Conservation (phyloP, 345 rosid genomes). For the Brassica juncea region DNA sequence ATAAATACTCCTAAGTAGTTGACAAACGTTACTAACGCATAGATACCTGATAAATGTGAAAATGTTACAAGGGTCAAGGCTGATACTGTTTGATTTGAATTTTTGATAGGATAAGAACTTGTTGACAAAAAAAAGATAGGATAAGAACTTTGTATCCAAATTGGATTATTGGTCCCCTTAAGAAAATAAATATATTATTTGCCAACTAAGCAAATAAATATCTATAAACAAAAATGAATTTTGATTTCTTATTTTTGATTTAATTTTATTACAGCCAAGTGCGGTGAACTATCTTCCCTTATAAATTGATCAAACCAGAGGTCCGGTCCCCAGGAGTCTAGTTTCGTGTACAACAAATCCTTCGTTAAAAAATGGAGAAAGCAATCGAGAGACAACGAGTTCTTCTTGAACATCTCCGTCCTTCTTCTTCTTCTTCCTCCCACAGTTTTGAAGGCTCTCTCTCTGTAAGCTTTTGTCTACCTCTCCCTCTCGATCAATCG, state of each 20-base stretch:
- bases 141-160: neutral
- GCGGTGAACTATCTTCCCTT: conserved; percentile 26
- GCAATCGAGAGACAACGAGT: conserved; percentile 84
- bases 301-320: conserved; percentile 15
- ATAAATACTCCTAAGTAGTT: no score
- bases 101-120: neutral
- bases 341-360: conserved; percentile 34
- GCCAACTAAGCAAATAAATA: conserved; percentile 1
- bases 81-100: conserved; percentile 5
- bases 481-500: neutral
- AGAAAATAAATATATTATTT: neutral
- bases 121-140: no score
- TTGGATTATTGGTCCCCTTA: neutral
- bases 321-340: neutral
- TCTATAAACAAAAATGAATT: neutral
- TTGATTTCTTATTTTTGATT: neutral
- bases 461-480: conserved; percentile 54
- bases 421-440: conserved; percentile 52
- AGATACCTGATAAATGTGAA: neutral
- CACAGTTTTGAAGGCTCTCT: conserved; percentile 58
- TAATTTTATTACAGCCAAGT: neutral
- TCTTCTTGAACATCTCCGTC: conserved; percentile 87
- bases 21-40: neutral
- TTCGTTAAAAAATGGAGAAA: conserved; percentile 61
- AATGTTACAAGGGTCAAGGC: neutral